Conservation (phyloP, 2,329 filamentous ascomycete species). For the Penicillium sp. region DNA sequence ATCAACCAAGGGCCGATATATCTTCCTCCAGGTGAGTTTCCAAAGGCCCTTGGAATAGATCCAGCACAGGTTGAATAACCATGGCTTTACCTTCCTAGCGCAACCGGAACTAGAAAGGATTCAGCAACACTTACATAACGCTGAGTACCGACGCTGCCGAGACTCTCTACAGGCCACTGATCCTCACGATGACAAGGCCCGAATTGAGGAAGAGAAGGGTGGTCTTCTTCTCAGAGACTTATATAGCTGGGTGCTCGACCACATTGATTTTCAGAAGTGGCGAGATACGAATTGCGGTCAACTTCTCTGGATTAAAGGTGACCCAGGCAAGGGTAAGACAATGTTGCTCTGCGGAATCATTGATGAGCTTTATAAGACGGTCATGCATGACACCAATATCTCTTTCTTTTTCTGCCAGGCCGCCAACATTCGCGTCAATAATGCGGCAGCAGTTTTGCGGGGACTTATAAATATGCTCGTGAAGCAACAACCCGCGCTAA, state of each 20-base stretch:
- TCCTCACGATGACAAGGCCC: slow-evolving; percentile 26
- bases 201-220: slow-evolving; percentile 29
- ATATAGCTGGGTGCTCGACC: slow-evolving; percentile 28
- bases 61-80: too few species aligned
- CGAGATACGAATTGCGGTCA: not conserved
- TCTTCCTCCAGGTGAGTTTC: too few species aligned
- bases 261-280: slow-evolving; percentile 27
- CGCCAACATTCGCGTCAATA: not conserved
- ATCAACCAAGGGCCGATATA: too few species aligned
- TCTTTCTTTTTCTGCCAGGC: not conserved
- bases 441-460: not conserved
- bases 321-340: slow-evolving; percentile 33
- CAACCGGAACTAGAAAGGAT: too few species aligned
- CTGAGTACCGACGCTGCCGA: too few species aligned
- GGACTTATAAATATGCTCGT: not conserved
- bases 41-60: too few species aligned
- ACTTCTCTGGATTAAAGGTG: slow-evolving; percentile 30
- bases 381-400: not conserved
- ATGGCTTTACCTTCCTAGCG: too few species aligned
- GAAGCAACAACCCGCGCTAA: not conserved
- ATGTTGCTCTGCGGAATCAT: slow-evolving; percentile 29
- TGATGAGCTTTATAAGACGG: not conserved
- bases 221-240: slow-evolving; percentile 21
- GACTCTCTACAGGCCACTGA: slow-evolving; percentile 13
- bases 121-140: too few species aligned